Percentiles rank a stretch among this genome's conserved stretches.
Evolutionary conservation across 352 stramenopile species (phyloP).

Genomic region (Pythium monospermum): DNA sequence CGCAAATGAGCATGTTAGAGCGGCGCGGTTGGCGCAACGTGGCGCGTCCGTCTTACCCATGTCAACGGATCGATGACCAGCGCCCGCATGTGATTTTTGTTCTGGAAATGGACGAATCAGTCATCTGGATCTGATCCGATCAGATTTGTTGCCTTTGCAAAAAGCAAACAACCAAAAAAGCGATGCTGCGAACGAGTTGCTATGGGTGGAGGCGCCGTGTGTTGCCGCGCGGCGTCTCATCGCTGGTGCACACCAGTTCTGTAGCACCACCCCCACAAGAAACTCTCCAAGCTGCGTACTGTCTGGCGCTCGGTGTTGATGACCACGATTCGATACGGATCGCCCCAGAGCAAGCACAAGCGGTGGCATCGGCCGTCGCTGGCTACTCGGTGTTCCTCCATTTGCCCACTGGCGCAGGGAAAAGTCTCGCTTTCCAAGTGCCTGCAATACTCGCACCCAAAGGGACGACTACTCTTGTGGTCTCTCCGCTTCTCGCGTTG

Average conservation of each 20-base stretch:
- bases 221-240: background rate
- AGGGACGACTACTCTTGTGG: constrained; percentile 48
- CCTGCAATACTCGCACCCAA: constrained; percentile 45
- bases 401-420: constrained; percentile 69
- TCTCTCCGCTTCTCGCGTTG: constrained; percentile 70
- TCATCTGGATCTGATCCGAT: background rate
- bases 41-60: constrained; percentile 30
- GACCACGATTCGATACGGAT: constrained; percentile 20
- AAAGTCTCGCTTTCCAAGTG: constrained; percentile 76
- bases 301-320: constrained; percentile 33
- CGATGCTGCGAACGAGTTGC: background rate
- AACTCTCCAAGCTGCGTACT: constrained; percentile 26
- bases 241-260: background rate
- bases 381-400: constrained; percentile 74
- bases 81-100: constrained; percentile 2
- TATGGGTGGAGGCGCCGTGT: background rate
- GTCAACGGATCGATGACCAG: constrained; percentile 31
- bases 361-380: constrained; percentile 33
- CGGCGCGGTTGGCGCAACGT: background rate
- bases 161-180: no score
- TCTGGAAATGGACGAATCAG: background rate
- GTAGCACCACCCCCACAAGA: background rate
- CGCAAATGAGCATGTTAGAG: background rate
- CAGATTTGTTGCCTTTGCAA: no score
- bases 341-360: constrained; percentile 36